phyloP scores from a whole-genome alignment of 768 basidiomycete species.

The Baorangia bicolor region DNA sequence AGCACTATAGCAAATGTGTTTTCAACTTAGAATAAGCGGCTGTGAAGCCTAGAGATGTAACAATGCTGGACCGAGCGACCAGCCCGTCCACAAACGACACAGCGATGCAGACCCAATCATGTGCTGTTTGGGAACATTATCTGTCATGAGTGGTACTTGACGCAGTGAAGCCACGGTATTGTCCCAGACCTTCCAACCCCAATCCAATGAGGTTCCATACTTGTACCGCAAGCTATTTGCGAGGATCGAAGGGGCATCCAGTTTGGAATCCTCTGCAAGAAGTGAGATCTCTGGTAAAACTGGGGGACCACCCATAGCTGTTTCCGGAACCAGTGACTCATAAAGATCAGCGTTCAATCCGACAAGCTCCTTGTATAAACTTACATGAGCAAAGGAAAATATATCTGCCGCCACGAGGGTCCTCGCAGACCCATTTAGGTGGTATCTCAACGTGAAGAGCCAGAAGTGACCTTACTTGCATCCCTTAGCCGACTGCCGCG shows the following conservation, averaged over 20 bases:
- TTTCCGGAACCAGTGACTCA: slow-evolving; percentile 44
- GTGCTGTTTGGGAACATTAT: slow-evolving; percentile 45
- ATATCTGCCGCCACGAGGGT: slow-evolving; percentile 62
- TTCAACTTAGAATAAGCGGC: too few species aligned
- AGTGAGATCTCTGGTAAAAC: slow-evolving; percentile 63
- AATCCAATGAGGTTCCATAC: slow-evolving; percentile 67
- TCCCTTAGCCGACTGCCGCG: slow-evolving; percentile 63
- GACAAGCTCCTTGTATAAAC: slow-evolving; percentile 12
- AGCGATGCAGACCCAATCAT: too few species aligned
- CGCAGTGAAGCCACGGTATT: slow-evolving; percentile 74
- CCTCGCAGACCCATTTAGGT: slow-evolving; percentile 54
- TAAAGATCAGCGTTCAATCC: not conserved
- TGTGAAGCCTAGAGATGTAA: too few species aligned
- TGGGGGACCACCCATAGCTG: slow-evolving; percentile 33
- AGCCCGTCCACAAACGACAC: too few species aligned
- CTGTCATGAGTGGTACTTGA: slow-evolving; percentile 58
- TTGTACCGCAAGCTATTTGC: slow-evolving; percentile 83
- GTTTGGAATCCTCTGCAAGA: slow-evolving; percentile 56
- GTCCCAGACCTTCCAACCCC: slow-evolving; percentile 86
- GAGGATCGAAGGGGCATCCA: slow-evolving; percentile 64
- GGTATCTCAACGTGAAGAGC: slow-evolving; percentile 60
- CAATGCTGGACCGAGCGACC: too few species aligned
- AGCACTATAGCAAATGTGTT: too few species aligned
- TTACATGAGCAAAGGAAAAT: slow-evolving; percentile 58
- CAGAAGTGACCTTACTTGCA: slow-evolving; percentile 65